Conservation (phyloP, 148 eudicot species). For the Cornus florida region DNA sequence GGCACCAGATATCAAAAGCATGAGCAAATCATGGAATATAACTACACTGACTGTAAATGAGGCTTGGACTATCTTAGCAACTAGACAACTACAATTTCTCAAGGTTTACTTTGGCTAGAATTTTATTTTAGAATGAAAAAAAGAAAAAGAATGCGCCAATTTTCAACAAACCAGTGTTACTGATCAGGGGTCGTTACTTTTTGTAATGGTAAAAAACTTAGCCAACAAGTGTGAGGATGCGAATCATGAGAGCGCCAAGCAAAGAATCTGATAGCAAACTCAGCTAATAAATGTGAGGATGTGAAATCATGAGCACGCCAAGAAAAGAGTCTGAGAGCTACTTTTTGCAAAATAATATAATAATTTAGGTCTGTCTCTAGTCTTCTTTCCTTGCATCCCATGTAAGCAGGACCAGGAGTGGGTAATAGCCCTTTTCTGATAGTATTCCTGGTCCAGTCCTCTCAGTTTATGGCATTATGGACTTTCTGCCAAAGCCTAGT, state of each 20-base stretch:
- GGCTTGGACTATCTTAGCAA: not conserved
- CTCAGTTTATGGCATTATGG: not conserved
- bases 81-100: not conserved
- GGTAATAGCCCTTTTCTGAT: not conserved
- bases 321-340: too few relatives aligned
- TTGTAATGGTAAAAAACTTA: too few relatives aligned
- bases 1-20: not conserved
- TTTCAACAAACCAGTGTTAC: not conserved
- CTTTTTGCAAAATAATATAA: too few relatives aligned
- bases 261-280: too few relatives aligned
- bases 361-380: too few relatives aligned
- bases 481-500: not conserved
- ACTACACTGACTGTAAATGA: not conserved
- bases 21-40: not conserved
- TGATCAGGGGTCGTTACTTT: too few relatives aligned
- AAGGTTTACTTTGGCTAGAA: not conserved
- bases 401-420: too few relatives aligned
- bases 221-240: too few relatives aligned
- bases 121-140: not conserved
- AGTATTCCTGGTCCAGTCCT: not conserved
- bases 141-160: not conserved
- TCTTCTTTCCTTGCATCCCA: too few relatives aligned
- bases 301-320: too few relatives aligned
- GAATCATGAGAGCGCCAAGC: too few relatives aligned
- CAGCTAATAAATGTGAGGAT: too few relatives aligned